These are phyloP conservation scores for Pythium vanterpoolii DNA, from an alignment of 352 stramenopile species.

Conservation along the genomic window DNA sequence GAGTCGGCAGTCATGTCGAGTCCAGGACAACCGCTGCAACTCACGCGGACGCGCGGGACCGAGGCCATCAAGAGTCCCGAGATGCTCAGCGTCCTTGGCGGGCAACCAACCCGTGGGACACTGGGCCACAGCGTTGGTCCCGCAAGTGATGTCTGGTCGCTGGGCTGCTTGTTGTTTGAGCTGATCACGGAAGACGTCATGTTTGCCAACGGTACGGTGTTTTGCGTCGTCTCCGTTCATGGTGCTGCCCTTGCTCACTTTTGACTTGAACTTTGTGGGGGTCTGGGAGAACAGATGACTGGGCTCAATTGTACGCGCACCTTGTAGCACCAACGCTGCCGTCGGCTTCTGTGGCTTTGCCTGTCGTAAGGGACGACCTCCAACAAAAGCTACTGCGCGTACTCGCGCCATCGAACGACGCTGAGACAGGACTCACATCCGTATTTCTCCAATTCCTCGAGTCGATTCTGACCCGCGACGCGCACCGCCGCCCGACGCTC, in stretches of 20 bases:
- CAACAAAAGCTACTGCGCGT: constrained; percentile 29
- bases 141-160: constrained; percentile 65
- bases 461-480: constrained; percentile 10
- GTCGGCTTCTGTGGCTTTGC: not conserved
- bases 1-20: constrained; percentile 39
- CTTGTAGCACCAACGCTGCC: constrained; percentile 28
- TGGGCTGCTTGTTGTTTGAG: constrained; percentile 70
- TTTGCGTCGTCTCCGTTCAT: not conserved
- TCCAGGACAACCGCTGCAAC: constrained; percentile 2
- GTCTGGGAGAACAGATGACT: constrained; percentile 59
- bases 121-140: constrained; percentile 29
- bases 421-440: constrained; percentile 8
- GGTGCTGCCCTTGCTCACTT: not conserved
- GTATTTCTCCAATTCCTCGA: constrained; percentile 16
- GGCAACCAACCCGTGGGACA: not conserved
- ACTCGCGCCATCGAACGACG: constrained; percentile 26
- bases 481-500: constrained; percentile 1
- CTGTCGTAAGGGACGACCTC: constrained; percentile 38
- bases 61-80: constrained; percentile 80
- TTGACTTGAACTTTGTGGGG: constrained; percentile 5
- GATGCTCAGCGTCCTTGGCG: constrained; percentile 51
- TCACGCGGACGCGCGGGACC: constrained; percentile 53
- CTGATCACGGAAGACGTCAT: constrained; percentile 61
- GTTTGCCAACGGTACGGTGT: constrained; percentile 48
- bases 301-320: constrained; percentile 56